phyloP scores from a whole-genome alignment of 140 eudicot genomes.

The Oenanthe javanica region DNA sequence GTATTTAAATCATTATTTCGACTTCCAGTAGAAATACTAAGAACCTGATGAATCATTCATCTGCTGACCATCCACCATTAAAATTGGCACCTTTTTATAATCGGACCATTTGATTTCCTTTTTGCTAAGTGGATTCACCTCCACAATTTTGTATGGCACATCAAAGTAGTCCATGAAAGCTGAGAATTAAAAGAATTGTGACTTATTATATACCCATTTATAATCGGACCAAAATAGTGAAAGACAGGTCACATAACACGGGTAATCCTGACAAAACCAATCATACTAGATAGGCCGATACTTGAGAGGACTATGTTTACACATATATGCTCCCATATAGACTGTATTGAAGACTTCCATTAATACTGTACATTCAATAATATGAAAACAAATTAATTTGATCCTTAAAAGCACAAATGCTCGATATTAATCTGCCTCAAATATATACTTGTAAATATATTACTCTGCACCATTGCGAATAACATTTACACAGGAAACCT shows the following conservation, averaged over 20 bases:
- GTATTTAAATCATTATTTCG: background rate
- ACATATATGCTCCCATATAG: background rate
- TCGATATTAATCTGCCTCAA: background rate
- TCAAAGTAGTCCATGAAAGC: conserved; percentile 93
- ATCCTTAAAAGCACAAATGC: background rate
- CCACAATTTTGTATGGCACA: conserved; percentile 82
- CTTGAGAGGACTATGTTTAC: background rate
- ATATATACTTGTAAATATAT: background rate
- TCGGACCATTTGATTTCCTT: conserved; percentile 97
- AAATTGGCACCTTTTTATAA: conserved; percentile 91
- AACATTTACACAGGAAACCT: background rate
- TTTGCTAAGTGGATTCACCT: conserved; percentile 95
- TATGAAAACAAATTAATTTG: background rate
- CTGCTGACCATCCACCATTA: conserved; percentile 79
- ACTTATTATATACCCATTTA: background rate
- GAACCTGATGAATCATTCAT: conserved; percentile 92
- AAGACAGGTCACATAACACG: background rate
- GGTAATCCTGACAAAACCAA: background rate
- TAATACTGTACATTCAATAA: background rate
- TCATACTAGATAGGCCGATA: background rate
- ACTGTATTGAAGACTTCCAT: too few species aligned
- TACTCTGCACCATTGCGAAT: background rate
- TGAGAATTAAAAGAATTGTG: conserved; percentile 17
- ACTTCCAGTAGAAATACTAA: background rate
- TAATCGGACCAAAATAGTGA: background rate